Base-by-base conservation (phyloP, 2,329 filamentous ascomycete species). In the Cryphonectria japonica region DNA sequence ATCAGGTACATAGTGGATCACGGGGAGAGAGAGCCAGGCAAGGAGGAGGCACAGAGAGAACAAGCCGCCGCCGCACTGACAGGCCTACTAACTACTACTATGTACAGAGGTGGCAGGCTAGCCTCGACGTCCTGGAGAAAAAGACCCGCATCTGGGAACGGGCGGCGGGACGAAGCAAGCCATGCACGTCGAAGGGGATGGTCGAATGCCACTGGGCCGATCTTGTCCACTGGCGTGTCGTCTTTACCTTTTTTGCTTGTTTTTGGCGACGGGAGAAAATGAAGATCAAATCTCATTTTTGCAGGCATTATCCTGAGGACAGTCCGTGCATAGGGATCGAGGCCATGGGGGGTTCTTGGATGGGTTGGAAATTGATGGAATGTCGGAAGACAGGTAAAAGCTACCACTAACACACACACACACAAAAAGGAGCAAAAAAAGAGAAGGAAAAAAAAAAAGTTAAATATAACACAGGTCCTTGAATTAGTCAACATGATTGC, bases 221-320 rank as follows among this genome's bases (percentile, higher is more conserved):
- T 65, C 68, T 29, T 26, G 29, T 29, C 54, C 54, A 59, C 26
- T 59, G 26, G 54, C 29, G 26, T 34, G 29, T 59, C 54, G 54
- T 32, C 54, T 29, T 29, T 57, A 29, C n/a, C 52, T 26, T 57
- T n/a, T n/a, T 59, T 14, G 7, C 54, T 16, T 32, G 5, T 14
- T 32, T 8, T 29, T 32, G 16, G 59, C n/a, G 59, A 39, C 32
- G 32, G 34, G 22, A 50, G n/a, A 50, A 11, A 61, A 34, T 39
- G 22, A 39, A n/a, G 16, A 61, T 66, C 59, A 60, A 69, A 63
- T 69, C 57, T 71, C 62, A 52, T 19, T 19, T 9, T 46, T 63
- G 61, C 70, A 71, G 57, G 70, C 70, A 71, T 71, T n/a, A 69
- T 68, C 69, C 70, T 59, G 62, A 69, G 43, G 66, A 61, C n/a